These are phyloP conservation scores for Herpotrichia juniperi DNA, from an alignment of 2,329 filamentous ascomycete genomes.

Conservation along the genomic window DNA sequence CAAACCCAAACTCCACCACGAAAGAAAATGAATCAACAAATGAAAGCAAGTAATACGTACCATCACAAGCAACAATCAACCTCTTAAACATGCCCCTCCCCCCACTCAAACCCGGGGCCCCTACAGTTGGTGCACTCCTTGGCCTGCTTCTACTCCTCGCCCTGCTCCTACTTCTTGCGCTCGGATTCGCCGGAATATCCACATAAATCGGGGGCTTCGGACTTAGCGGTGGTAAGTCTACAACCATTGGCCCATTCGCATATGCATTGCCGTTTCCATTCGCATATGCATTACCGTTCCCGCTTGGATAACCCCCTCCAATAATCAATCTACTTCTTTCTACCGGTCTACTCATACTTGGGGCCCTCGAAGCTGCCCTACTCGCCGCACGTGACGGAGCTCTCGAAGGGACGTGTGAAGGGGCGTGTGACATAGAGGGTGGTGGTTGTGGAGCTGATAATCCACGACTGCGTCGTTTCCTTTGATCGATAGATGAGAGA, in stretches of 20 bases:
- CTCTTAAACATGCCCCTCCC: conserved; percentile 48
- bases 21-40: neutral
- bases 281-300: conserved; percentile 8
- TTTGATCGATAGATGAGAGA: neutral
- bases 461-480: neutral
- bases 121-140: no score
- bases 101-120: conserved; percentile 40
- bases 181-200: conserved; percentile 27
- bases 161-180: conserved; percentile 22
- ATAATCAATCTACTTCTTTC: no score
- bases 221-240: neutral
- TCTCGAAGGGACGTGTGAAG: neutral
- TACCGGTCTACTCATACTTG: no score
- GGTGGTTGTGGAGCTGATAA: neutral
- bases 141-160: no score
- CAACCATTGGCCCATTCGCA: conserved; percentile 1
- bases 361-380: conserved; percentile 35
- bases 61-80: conserved; percentile 49
- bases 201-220: conserved; percentile 28
- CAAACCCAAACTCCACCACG: no score
- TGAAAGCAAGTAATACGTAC: conserved; percentile 16
- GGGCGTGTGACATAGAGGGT: neutral
- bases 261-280: neutral
- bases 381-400: conserved; percentile 18
- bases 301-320: no score